Percentiles rank a stretch among this genome's conserved stretches.
These are phyloP conservation scores for Noccaea caerulescens DNA, from an alignment of 345 rosid genomes.

Conservation along the genomic window DNA sequence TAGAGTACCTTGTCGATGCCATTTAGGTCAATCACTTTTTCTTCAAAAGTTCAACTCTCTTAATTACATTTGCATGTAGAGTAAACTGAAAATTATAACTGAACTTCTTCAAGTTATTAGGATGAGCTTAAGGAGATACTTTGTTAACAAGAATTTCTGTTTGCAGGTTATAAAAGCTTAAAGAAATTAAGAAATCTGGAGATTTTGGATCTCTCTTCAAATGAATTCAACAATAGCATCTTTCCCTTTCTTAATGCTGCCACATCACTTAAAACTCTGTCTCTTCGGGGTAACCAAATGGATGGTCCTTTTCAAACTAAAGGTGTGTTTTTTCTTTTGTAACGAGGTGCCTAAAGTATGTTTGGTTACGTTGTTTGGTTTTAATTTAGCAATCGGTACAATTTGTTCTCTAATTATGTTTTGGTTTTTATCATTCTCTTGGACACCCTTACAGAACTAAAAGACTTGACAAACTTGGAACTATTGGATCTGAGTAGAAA, in stretches of 20 bases:
- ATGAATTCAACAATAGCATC: background rate
- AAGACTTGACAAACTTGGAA: constrained; percentile 15
- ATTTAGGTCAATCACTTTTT: no score
- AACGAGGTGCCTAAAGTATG: background rate
- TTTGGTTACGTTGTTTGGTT: no score
- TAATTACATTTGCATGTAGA: background rate
- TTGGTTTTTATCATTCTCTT: background rate
- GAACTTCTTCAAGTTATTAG: background rate
- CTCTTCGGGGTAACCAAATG: background rate
- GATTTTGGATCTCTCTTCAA: background rate
- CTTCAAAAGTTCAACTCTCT: no score
- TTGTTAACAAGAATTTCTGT: background rate
- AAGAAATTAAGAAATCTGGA: background rate
- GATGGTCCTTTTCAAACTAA: background rate
- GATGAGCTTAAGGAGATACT: background rate
- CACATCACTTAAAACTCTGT: constrained; percentile 5
- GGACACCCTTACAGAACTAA: background rate
- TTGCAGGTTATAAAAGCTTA: constrained; percentile 19
- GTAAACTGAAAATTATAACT: no score
- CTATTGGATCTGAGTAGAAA: background rate
- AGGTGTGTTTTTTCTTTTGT: constrained; percentile 4
- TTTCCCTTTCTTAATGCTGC: constrained; percentile 22
- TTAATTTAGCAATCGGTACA: no score
- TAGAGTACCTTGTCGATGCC: no score
- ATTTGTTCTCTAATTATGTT: no score